A percentile compares a stretch with the other conserved stretches of the same genome.
Conservation (phyloP, 1,139 yeast species). For the Yamadazyma sp. region DNA sequence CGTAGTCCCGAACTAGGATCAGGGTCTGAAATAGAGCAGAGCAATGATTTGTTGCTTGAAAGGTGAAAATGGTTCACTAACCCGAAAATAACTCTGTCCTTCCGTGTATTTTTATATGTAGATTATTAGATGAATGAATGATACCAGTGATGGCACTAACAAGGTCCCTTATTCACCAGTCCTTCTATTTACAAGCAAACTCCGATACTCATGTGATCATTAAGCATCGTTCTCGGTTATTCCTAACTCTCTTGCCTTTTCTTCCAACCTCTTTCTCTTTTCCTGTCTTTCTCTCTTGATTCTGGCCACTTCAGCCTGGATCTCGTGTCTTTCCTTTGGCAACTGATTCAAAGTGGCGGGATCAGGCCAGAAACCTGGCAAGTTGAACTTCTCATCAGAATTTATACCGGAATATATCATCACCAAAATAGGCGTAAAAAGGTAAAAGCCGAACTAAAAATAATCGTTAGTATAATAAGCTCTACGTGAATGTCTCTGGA, state of each 20-base stretch:
- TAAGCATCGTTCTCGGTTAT: slow-evolving; percentile 33
- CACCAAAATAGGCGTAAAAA: slow-evolving; percentile 80
- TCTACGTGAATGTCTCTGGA: too few species aligned
- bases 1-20: neutral
- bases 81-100: too few species aligned
- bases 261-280: slow-evolving; percentile 72
- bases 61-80: too few species aligned
- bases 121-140: too few species aligned
- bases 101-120: too few species aligned
- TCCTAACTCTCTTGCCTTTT: slow-evolving; percentile 67
- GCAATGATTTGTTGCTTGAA: too few species aligned
- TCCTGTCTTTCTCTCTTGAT: slow-evolving; percentile 74
- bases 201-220: neutral
- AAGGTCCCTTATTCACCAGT: too few species aligned
- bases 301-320: slow-evolving; percentile 86
- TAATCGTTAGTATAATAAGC: slow-evolving; percentile 11
- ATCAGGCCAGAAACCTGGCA: slow-evolving; percentile 98
- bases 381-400: slow-evolving; percentile 82
- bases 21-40: neutral
- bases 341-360: slow-evolving; percentile 87
- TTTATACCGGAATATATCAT: slow-evolving; percentile 93
- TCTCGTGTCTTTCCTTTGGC: slow-evolving; percentile 91
- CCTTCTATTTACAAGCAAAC: neutral
- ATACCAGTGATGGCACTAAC: too few species aligned
- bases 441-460: slow-evolving; percentile 73